A percentile compares a stretch with the other conserved stretches of the same genome.
Conservation (phyloP, 352 stramenopile genomes). For the Phytopythium aichiense region DNA sequence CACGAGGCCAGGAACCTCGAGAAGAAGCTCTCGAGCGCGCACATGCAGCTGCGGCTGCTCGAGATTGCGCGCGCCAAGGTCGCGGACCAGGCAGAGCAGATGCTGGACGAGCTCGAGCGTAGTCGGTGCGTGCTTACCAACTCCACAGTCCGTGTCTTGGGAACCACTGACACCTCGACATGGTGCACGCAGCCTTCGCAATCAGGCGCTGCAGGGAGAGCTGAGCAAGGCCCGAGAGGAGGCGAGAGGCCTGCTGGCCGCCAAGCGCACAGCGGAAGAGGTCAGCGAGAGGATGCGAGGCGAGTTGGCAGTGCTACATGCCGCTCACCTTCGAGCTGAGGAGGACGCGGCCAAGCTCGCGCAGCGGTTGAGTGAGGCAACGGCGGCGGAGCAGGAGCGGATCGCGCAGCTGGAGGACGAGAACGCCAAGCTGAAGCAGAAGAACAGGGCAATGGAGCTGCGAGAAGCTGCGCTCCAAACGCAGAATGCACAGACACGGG, state of each 20-base stretch:
- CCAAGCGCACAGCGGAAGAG: slow-evolving; percentile 20
- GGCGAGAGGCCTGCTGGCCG: slow-evolving; percentile 8
- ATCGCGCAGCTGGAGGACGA: slow-evolving; percentile 37
- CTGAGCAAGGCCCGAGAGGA: slow-evolving; percentile 17
- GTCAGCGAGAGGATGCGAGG: slow-evolving; percentile 13
- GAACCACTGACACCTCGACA: neutral
- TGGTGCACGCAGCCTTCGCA: slow-evolving; percentile 11
- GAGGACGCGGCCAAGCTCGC: slow-evolving; percentile 3
- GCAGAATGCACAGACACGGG: slow-evolving; percentile 16
- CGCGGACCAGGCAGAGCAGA: slow-evolving; percentile 24
- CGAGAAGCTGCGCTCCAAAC: slow-evolving; percentile 17
- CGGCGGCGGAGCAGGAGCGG: slow-evolving; percentile 17
- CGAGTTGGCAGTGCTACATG: slow-evolving; percentile 10
- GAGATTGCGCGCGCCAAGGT: slow-evolving; percentile 31
- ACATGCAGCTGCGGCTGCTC: slow-evolving; percentile 32
- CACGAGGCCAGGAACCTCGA: slow-evolving; percentile 35
- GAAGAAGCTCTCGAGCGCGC: slow-evolving; percentile 23
- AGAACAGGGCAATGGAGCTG: slow-evolving; percentile 19
- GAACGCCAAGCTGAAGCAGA: slow-evolving; percentile 31
- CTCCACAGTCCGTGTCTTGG: neutral
- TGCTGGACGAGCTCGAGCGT: slow-evolving; percentile 9
- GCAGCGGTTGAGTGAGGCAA: neutral
- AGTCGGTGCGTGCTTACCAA: neutral
- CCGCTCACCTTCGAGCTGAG: neutral
- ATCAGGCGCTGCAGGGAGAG: slow-evolving; percentile 18